Evolutionary conservation across 371 early-diverging fungal genomes (phyloP).

Genomic region (Smittium mucronatum): DNA sequence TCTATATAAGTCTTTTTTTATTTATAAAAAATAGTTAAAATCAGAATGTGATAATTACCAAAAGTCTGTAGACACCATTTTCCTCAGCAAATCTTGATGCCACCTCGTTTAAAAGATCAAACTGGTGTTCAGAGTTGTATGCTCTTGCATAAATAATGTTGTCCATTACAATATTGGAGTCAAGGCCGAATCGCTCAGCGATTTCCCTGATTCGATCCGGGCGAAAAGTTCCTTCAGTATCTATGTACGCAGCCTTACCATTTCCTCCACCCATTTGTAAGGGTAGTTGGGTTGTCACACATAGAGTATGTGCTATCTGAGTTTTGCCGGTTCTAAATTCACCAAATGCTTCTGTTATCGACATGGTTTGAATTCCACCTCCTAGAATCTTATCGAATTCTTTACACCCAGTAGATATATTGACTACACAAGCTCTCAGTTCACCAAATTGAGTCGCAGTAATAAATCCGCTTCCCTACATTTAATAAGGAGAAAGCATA

Average conservation of each 20-base stretch:
- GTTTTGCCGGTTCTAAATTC: slow-evolving; percentile 75
- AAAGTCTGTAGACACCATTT: slow-evolving; percentile 44
- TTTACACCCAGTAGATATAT: slow-evolving; percentile 77
- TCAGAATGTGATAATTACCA: slow-evolving; percentile 27
- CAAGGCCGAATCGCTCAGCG: slow-evolving; percentile 59
- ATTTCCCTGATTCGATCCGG: slow-evolving; percentile 64
- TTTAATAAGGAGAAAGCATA: neutral
- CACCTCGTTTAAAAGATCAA: slow-evolving; percentile 55
- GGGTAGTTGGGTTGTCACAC: slow-evolving; percentile 62
- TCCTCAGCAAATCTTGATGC: slow-evolving; percentile 65
- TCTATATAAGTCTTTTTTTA: slow-evolving; percentile 18
- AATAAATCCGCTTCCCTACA: slow-evolving; percentile 31
- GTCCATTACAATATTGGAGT: slow-evolving; percentile 48
- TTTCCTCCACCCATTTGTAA: slow-evolving; percentile 46
- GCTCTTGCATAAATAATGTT: slow-evolving; percentile 63
- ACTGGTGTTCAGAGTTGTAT: slow-evolving; percentile 72
- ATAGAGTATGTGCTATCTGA: slow-evolving; percentile 62
- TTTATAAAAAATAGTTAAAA: neutral
- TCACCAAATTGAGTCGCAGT: slow-evolving; percentile 73
- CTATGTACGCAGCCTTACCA: slow-evolving; percentile 62
- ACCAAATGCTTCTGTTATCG: slow-evolving; percentile 76
- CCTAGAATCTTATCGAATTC: slow-evolving; percentile 82
- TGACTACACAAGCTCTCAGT: slow-evolving; percentile 64
- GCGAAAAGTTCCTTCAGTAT: slow-evolving; percentile 68
- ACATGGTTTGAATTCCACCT: slow-evolving; percentile 81